phyloP scores from a whole-genome alignment of 1,284 basidiomycete genomes.

The Anthracocystis panici-leucophaei region DNA sequence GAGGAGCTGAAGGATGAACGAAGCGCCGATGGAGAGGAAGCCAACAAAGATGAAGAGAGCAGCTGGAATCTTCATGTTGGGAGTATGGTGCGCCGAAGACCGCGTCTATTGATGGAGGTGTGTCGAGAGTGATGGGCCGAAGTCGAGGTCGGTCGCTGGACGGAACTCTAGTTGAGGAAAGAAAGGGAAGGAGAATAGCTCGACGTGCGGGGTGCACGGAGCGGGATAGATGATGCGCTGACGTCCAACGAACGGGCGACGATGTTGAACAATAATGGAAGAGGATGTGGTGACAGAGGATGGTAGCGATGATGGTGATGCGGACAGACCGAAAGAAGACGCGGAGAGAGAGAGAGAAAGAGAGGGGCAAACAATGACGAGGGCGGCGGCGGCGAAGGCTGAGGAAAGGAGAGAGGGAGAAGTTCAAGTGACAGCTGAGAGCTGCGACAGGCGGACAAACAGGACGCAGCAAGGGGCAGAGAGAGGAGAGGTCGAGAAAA shows the following conservation, averaged over 20 bases:
- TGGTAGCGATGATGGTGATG: conserved; percentile 13
- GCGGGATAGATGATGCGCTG: conserved; percentile 8
- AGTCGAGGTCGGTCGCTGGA: background rate
- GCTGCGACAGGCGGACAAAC: background rate
- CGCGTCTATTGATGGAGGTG: background rate
- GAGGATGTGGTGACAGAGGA: conserved; percentile 1
- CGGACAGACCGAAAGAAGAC: background rate
- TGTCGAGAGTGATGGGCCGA: background rate
- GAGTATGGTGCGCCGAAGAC: background rate
- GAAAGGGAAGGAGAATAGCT: conserved; percentile 4
- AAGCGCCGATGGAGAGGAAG: conserved; percentile 59
- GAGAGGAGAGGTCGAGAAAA: background rate
- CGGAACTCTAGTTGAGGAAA: background rate
- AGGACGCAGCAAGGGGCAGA: background rate
- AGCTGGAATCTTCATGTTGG: conserved; percentile 36
- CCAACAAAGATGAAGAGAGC: conserved; percentile 44
- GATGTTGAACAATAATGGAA: too few species aligned
- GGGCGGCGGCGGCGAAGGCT: background rate
- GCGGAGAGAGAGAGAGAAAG: background rate
- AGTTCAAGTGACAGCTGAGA: conserved; percentile 18
- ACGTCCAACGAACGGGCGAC: background rate
- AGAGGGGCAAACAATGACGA: background rate
- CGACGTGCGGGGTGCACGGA: conserved; percentile 28
- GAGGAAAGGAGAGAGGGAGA: conserved; percentile 8
- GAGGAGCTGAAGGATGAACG: conserved; percentile 60